Evolutionary conservation across 495 filamentous ascomycete species (phyloP).

Genomic region (Talaromyces wortmannii): DNA sequence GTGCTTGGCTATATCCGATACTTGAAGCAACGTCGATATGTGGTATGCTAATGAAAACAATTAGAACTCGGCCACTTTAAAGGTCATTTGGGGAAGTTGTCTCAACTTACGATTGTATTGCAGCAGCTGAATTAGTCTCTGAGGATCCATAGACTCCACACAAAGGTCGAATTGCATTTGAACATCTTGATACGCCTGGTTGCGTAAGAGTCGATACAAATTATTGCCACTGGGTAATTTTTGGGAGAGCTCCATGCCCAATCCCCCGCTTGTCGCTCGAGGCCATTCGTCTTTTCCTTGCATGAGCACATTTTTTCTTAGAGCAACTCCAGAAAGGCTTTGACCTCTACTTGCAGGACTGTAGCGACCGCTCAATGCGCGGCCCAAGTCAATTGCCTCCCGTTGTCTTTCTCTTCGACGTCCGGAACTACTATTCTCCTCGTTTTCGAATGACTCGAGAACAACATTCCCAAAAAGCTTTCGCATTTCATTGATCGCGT

Average conservation of each 20-base stretch:
- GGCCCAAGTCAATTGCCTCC: conserved; percentile 60
- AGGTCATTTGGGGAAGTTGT: neutral
- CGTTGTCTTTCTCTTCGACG: conserved; percentile 46
- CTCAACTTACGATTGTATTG: conserved; percentile 50
- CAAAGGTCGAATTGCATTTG: conserved; percentile 71
- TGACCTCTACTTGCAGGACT: conserved; percentile 49
- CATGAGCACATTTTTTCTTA: conserved; percentile 76
- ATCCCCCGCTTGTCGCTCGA: conserved; percentile 66
- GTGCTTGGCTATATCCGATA: conserved; percentile 85
- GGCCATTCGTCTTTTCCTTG: conserved; percentile 93
- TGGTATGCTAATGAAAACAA: conserved; percentile 55
- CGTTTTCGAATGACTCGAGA: conserved; percentile 54
- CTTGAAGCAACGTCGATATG: conserved; percentile 86
- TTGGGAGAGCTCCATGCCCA: conserved; percentile 72
- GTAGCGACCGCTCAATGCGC: conserved; percentile 57
- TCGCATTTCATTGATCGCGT: conserved; percentile 89
- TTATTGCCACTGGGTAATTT: conserved; percentile 40
- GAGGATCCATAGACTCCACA: conserved; percentile 77
- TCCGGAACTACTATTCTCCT: conserved; percentile 43
- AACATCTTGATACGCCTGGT: conserved; percentile 63
- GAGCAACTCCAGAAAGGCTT: conserved; percentile 59
- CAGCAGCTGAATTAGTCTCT: conserved; percentile 57
- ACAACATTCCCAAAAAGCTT: conserved; percentile 81
- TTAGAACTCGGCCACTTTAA: neutral
- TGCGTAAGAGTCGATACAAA: conserved; percentile 68